These are phyloP conservation scores for Acorus calamus DNA, from an alignment of 106 monocot species.

Conservation along the genomic window DNA sequence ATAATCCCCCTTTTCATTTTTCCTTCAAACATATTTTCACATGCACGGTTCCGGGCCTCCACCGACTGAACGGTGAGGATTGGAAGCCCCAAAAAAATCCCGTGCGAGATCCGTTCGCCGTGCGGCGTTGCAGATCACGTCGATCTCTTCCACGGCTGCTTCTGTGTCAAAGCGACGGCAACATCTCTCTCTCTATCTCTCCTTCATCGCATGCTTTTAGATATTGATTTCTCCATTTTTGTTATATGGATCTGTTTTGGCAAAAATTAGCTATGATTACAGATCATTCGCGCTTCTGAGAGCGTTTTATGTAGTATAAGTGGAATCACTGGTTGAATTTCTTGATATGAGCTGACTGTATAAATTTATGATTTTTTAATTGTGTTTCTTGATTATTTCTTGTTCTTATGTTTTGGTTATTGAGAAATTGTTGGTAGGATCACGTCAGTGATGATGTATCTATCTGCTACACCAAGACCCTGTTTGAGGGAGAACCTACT, in stretches of 20 bases:
- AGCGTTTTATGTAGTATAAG: slow-evolving; percentile 18
- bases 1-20: no score
- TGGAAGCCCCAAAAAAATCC: no score
- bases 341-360: slow-evolving; percentile 7
- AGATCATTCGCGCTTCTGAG: slow-evolving; percentile 58
- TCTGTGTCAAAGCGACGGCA: slow-evolving; percentile 36
- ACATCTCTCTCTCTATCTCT: neutral
- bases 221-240: neutral
- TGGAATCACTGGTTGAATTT: slow-evolving; percentile 45
- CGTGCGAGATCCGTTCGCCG: no score
- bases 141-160: slow-evolving; percentile 8
- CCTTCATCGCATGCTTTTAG: neutral
- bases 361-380: neutral
- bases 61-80: no score
- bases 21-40: no score
- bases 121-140: slow-evolving; percentile 36
- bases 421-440: no score
- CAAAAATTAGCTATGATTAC: slow-evolving; percentile 28
- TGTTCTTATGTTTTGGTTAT: no score
- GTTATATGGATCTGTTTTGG: neutral
- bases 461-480: neutral
- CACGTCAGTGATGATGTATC: neutral
- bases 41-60: no score
- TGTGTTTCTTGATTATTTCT: no score
- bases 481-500: slow-evolving; percentile 12